Percentiles rank a stretch among this genome's conserved stretches.
phyloP scores from a whole-genome alignment of 164 flowering plant species.

The Echeveria elegans region DNA sequence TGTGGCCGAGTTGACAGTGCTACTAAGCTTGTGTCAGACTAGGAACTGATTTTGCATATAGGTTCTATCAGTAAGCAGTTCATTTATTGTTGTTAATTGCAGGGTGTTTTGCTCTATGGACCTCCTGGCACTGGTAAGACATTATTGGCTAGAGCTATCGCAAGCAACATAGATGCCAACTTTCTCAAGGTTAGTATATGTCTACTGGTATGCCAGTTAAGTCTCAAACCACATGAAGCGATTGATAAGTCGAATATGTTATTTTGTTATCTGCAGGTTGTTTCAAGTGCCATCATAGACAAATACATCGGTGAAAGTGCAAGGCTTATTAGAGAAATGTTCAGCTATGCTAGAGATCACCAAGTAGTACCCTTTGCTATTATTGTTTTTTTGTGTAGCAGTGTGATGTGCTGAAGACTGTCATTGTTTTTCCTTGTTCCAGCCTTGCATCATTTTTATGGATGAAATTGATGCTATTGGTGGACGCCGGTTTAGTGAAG shows the following conservation, averaged over 20 bases:
- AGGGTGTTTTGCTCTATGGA: constrained; percentile 98
- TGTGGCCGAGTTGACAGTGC: background rate
- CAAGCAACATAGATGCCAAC: constrained; percentile 94
- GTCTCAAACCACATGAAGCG: background rate
- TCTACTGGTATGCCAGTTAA: background rate
- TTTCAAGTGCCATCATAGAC: constrained; percentile 91
- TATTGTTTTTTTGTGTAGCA: background rate
- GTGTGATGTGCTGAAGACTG: background rate
- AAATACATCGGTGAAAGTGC: constrained; percentile 99
- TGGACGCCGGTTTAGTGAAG: constrained; percentile 91
- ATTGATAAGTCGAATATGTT: background rate
- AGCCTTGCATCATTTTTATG: constrained; percentile 98
- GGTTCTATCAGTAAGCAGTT: background rate
- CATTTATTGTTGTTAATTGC: constrained; percentile 9
- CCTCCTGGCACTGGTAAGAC: constrained; percentile 99
- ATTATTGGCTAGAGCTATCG: constrained; percentile 88
- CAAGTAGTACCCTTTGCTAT: constrained; percentile 41
- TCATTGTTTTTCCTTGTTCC: constrained; percentile 13
- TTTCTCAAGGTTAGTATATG: constrained; percentile 65
- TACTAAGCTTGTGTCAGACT: background rate
- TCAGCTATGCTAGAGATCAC: constrained; percentile 93
- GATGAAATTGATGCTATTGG: constrained; percentile 99
- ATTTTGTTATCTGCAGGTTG: constrained; percentile 43
- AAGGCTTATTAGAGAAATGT: constrained; percentile 88
- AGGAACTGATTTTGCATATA: background rate